These are phyloP conservation scores for Osmozyma mogii DNA, from an alignment of 805 yeast genomes.

Conservation along the genomic window DNA sequence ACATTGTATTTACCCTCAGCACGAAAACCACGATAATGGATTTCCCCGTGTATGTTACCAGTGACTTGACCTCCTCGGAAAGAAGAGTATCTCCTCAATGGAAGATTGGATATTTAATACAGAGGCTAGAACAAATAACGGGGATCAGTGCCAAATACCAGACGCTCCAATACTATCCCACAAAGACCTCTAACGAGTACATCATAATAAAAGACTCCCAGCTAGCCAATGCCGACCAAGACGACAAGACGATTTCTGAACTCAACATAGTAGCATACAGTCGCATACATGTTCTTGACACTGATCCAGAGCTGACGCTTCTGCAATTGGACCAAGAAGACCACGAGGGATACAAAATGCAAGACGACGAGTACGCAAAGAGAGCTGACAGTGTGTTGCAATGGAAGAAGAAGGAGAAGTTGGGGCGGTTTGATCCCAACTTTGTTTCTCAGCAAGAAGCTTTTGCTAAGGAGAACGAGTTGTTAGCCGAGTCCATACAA, in stretches of 20 bases:
- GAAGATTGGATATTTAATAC: slow-evolving; percentile 46
- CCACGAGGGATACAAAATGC: slow-evolving; percentile 29
- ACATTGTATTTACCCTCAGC: too few species aligned
- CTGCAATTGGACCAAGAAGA: slow-evolving; percentile 16
- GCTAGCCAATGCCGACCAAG: slow-evolving; percentile 10
- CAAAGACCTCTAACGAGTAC: slow-evolving; percentile 29
- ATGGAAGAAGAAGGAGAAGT: slow-evolving; percentile 64
- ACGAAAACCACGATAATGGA: slow-evolving; percentile 31
- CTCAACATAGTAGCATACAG: slow-evolving; percentile 31
- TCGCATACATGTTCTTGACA: slow-evolving; percentile 52
- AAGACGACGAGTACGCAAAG: slow-evolving; percentile 54
- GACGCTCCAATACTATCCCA: slow-evolving; percentile 38
- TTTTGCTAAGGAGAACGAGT: slow-evolving; percentile 16
- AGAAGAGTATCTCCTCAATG: slow-evolving; percentile 57
- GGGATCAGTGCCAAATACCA: slow-evolving; percentile 63
- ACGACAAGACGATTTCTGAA: slow-evolving; percentile 14
- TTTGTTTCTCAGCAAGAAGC: slow-evolving; percentile 23
- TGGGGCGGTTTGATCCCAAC: slow-evolving; percentile 68
- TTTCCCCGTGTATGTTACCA: slow-evolving; percentile 50
- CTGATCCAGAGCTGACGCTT: slow-evolving; percentile 45
- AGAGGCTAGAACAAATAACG: slow-evolving; percentile 57
- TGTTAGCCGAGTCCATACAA: slow-evolving; percentile 18
- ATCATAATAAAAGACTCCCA: slow-evolving; percentile 15
- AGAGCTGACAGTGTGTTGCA: slow-evolving; percentile 56
- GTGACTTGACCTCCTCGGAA: slow-evolving; percentile 62